Evolutionary conservation across 2,329 filamentous ascomycete species (phyloP).

Genomic region (Monosporascus sp.): DNA sequence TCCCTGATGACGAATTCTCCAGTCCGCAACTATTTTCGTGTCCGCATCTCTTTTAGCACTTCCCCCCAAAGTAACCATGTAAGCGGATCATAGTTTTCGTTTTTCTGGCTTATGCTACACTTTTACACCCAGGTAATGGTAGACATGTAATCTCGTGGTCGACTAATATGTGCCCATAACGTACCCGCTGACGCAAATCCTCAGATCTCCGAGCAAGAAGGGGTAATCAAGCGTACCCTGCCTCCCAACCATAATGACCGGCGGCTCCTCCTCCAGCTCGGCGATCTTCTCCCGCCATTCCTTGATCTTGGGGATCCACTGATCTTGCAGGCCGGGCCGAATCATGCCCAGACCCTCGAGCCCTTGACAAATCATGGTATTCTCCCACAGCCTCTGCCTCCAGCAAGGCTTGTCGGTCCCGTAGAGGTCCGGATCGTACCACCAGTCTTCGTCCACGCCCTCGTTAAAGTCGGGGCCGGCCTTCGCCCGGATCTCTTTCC

Average conservation of each 20-base stretch:
- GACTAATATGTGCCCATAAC: background rate
- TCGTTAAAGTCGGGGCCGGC: constrained; percentile 4
- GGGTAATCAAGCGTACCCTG: constrained; percentile 10
- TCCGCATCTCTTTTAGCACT: no score
- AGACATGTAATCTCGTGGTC: no score
- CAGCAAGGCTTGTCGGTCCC: background rate
- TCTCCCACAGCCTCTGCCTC: constrained; percentile 7
- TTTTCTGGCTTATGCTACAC: no score
- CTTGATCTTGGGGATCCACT: constrained; percentile 6
- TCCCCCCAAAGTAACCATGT: no score
- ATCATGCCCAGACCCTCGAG: constrained; percentile 11
- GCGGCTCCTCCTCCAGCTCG: constrained; percentile 5
- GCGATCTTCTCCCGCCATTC: constrained; percentile 10
- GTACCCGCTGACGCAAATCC: constrained; percentile 1
- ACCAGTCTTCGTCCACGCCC: background rate
- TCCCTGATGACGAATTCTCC: no score
- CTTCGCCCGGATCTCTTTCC: constrained; percentile 4
- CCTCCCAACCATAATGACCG: background rate
- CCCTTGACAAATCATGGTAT: constrained; percentile 13
- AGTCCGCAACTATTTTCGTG: no score
- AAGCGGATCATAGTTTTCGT: no score
- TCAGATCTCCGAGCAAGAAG: constrained; percentile 9
- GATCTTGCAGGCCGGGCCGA: background rate
- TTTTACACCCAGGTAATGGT: no score
- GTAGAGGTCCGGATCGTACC: background rate